phyloP scores from a whole-genome alignment of 805 yeast genomes.

The Monosporozyma unispora region DNA sequence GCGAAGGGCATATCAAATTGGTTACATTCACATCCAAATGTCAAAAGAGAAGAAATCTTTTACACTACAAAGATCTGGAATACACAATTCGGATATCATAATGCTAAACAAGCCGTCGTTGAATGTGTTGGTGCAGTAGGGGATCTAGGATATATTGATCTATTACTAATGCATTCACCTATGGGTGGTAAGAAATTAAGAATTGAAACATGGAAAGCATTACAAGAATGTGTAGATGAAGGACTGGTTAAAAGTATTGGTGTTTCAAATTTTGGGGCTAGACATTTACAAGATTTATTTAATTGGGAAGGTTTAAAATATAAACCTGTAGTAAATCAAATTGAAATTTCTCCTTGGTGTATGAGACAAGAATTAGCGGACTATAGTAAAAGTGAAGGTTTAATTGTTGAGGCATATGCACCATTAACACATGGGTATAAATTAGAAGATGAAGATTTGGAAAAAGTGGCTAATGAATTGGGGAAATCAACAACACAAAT shows the following conservation, averaged over 20 bases:
- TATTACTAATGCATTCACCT: constrained; percentile 63
- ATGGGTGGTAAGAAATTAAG: constrained; percentile 38
- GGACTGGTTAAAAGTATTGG: constrained; percentile 62
- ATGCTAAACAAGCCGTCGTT: constrained; percentile 50
- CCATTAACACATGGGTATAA: constrained; percentile 64
- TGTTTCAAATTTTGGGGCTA: constrained; percentile 62
- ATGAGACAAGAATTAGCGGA: constrained; percentile 57
- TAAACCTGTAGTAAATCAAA: constrained; percentile 69
- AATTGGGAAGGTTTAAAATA: constrained; percentile 44
- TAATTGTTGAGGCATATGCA: constrained; percentile 66
- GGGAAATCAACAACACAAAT: constrained; percentile 51
- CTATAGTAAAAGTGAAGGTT: constrained; percentile 45
- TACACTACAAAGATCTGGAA: constrained; percentile 74
- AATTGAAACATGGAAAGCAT: constrained; percentile 58
- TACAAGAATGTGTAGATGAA: constrained; percentile 59
- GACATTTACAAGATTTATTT: constrained; percentile 52
- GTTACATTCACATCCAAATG: constrained; percentile 38
- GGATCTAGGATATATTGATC: constrained; percentile 58
- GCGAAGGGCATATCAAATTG: constrained; percentile 50
- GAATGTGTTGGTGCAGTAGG: constrained; percentile 45
- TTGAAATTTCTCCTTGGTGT: constrained; percentile 80
- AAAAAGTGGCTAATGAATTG: constrained; percentile 40
- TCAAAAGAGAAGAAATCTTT: constrained; percentile 40
- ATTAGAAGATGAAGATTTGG: constrained; percentile 45
- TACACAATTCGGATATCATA: constrained; percentile 47